phyloP scores from a whole-genome alignment of 495 filamentous ascomycete genomes.

The Echria macrotheca region DNA sequence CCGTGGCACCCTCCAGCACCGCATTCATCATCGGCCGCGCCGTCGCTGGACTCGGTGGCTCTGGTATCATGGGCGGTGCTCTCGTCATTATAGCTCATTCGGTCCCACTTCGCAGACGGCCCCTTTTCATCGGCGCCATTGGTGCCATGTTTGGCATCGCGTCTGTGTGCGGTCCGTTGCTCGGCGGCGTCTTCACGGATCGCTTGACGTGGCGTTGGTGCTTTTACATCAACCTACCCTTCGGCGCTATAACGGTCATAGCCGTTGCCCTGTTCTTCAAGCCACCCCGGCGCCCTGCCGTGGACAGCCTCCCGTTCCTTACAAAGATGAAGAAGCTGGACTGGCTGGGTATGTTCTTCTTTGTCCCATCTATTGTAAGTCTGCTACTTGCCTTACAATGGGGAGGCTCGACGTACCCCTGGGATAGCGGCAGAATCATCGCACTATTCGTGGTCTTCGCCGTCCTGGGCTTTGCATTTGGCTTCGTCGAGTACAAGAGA shows the following conservation, averaged over 20 bases:
- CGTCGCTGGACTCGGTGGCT: slow-evolving; percentile 35
- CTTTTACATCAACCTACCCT: slow-evolving; percentile 43
- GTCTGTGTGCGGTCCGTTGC: slow-evolving; percentile 51
- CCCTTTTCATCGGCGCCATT: slow-evolving; percentile 30
- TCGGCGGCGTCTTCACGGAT: slow-evolving; percentile 48
- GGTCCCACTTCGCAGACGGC: slow-evolving; percentile 32
- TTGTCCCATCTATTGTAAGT: slow-evolving; percentile 42
- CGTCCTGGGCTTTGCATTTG: slow-evolving; percentile 41
- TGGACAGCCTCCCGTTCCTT: not conserved
- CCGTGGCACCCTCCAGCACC: slow-evolving; percentile 35
- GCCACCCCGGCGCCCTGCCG: slow-evolving; percentile 29
- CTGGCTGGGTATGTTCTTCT: slow-evolving; percentile 34
- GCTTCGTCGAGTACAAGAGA: slow-evolving; percentile 18
- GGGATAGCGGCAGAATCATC: slow-evolving; percentile 50
- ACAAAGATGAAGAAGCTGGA: slow-evolving; percentile 33
- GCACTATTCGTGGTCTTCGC: slow-evolving; percentile 36
- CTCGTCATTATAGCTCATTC: slow-evolving; percentile 25
- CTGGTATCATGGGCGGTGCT: slow-evolving; percentile 34
- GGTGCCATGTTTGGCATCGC: slow-evolving; percentile 57
- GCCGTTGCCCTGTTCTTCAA: slow-evolving; percentile 33
- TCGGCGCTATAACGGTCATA: slow-evolving; percentile 24
- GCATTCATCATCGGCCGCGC: slow-evolving; percentile 44
- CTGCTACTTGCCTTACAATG: slow-evolving; percentile 56
- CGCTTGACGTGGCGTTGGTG: slow-evolving; percentile 41
- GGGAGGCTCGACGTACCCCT: slow-evolving; percentile 52